Evolutionary conservation across 2,329 filamentous ascomycete genomes (phyloP).

Genomic region (Penicillium brevicompactum): DNA sequence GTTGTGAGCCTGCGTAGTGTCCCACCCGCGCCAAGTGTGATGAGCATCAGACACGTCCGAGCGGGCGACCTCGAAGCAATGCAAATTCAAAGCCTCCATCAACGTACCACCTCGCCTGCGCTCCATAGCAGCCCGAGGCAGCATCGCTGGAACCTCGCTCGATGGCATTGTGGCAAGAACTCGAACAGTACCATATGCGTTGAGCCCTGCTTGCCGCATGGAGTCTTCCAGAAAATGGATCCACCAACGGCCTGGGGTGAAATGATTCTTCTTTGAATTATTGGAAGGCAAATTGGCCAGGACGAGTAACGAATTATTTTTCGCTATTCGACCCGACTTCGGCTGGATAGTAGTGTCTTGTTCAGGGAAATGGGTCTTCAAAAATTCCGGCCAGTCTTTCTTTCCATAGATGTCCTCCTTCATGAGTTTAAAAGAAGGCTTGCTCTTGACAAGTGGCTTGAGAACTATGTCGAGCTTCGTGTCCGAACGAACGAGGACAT

Average conservation of each 20-base stretch:
- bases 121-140: slow-evolving; percentile 62
- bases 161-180: slow-evolving; percentile 74
- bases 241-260: slow-evolving; percentile 57
- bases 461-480: slow-evolving; percentile 60
- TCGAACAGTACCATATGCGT: slow-evolving; percentile 76
- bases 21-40: slow-evolving; percentile 27
- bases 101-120: slow-evolving; percentile 62
- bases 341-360: slow-evolving; percentile 39
- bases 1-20: slow-evolving; percentile 25
- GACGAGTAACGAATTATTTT: slow-evolving; percentile 75
- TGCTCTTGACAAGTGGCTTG: slow-evolving; percentile 55
- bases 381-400: slow-evolving; percentile 52
- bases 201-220: slow-evolving; percentile 62
- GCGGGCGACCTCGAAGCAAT: slow-evolving; percentile 56
- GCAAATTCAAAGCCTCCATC: slow-evolving; percentile 53
- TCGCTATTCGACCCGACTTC: slow-evolving; percentile 18
- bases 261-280: slow-evolving; percentile 42
- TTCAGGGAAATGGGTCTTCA: slow-evolving; percentile 47
- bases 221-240: slow-evolving; percentile 58
- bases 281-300: slow-evolving; percentile 58
- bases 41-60: slow-evolving; percentile 37
- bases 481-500: slow-evolving; percentile 75
- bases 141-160: slow-evolving; percentile 58
- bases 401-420: slow-evolving; percentile 59
- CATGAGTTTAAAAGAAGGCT: slow-evolving; percentile 53